A percentile compares a stretch with the other conserved stretches of the same genome.
These are phyloP conservation scores for Phaseolus coccineus DNA, from an alignment of 331 rosid genomes.

Conservation along the genomic window DNA sequence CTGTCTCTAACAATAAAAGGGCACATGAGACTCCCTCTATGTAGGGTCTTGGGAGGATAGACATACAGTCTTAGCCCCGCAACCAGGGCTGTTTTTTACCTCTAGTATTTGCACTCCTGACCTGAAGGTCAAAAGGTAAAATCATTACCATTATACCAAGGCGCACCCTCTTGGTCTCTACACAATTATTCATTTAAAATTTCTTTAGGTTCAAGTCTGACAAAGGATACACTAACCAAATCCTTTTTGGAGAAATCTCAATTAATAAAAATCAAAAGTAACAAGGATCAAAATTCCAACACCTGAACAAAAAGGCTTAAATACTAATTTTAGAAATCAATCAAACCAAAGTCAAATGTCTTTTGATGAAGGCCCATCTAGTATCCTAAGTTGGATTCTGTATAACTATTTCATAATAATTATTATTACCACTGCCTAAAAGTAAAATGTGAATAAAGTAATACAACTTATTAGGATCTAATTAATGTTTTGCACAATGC, in stretches of 20 bases:
- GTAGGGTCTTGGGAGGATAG: background rate
- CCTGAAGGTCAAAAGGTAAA: background rate
- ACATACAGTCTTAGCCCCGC: background rate
- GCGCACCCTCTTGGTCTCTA: background rate
- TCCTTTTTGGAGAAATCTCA: conserved; percentile 15
- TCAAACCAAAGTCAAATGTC: background rate
- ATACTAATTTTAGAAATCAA: conserved; percentile 22
- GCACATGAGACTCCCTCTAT: background rate
- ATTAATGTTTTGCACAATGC: background rate
- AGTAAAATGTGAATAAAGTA: background rate
- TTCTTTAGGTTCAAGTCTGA: background rate
- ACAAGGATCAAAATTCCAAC: background rate
- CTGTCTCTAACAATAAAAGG: conserved; percentile 1
- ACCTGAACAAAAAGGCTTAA: background rate
- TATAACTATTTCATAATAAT: conserved; percentile 10
- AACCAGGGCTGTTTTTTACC: background rate
- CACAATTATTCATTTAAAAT: conserved; percentile 7
- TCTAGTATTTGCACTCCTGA: background rate
- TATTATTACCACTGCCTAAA: conserved; percentile 1
- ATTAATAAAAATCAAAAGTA: background rate
- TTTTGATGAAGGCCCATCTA: background rate
- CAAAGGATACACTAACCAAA: conserved; percentile 7
- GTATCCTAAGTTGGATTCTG: conserved; percentile 22
- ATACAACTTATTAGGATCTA: conserved; percentile 6
- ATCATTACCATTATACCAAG: background rate